Evolutionary conservation across 192 early-diverging fungal species (phyloP), one percentile per base, ranked within the genome.

Genomic region (Phlyctochytrium planicorne): DNA sequence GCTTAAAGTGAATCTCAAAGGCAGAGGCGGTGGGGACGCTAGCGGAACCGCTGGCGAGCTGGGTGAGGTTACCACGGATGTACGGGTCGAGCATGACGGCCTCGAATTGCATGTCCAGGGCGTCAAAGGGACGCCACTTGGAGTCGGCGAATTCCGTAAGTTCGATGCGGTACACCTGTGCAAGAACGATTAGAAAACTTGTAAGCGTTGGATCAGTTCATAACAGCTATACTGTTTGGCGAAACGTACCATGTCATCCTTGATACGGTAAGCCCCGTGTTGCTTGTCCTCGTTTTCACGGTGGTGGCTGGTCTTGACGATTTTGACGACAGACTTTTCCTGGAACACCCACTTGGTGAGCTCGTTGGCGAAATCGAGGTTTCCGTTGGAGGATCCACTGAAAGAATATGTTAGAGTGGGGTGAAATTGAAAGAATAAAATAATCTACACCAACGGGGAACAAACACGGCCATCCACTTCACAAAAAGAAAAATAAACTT

Each of bases 71-170:
- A 50, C 59, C 61, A 36, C 86, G 90, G 62, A 99, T 82, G 75
- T 98, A 96, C 6, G 97, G 97, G 74, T 99, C 96, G 40, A 99
- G 83, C 97, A 99, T 99, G 29, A 90, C 91, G 34, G 93, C 83
- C 75, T 96, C 93, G 63, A 98, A 88, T 75, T 97, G 95, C 53
- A 98, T 78, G 70, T 93, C 89, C 30, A 84, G 75, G 25, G 90
- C 82, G 34, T 80, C 77, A 72, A 91, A 97, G 17, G 95, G 89
- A n/a, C 82, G 81, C 95, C 96, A 99, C 27, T 80, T 63, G 74
- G 86, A 83, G 67, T 88, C 82, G 47, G 76, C 70, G 79, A 90
- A 96, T 73, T 94, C 93, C 0, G 90, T 78, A 31, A 99, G 74
- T 25, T 88, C 87, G 56, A 97, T 80, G 24, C 83, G 80, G 76